Conservation (phyloP, 805 yeast genomes). For the Saccharomycopsis fodiens region DNA sequence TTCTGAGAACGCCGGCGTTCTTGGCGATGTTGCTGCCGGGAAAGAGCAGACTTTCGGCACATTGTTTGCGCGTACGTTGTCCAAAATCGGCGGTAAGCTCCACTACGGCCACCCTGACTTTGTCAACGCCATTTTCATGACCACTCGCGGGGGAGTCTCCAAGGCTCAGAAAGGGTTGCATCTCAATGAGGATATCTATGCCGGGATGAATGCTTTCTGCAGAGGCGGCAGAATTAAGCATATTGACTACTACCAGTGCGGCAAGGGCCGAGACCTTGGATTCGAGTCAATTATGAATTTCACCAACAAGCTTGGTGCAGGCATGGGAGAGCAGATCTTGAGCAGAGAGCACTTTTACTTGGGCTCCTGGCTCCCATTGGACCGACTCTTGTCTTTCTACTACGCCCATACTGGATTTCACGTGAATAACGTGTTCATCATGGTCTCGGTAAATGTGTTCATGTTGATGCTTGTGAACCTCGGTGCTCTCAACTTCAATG, state of each 20-base stretch:
- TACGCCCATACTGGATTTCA: constrained; percentile 88
- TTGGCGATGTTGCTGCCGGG: constrained; percentile 89
- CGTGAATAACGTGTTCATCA: constrained; percentile 71
- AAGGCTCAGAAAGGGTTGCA: constrained; percentile 83
- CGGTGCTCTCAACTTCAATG: constrained; percentile 66
- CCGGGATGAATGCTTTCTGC: constrained; percentile 76
- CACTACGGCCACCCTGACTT: constrained; percentile 91
- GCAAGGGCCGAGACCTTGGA: constrained; percentile 86
- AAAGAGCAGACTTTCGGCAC: constrained; percentile 89
- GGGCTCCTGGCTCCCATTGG: constrained; percentile 75
- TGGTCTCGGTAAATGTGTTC: constrained; percentile 65
- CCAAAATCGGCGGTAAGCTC: constrained; percentile 78
- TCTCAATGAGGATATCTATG: constrained; percentile 81
- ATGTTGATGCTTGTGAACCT: constrained; percentile 63
- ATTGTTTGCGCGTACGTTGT: constrained; percentile 71
- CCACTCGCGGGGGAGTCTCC: constrained; percentile 82
- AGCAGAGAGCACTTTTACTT: constrained; percentile 77
- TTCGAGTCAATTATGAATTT: constrained; percentile 80
- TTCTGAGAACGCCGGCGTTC: constrained; percentile 78
- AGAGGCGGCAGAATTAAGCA: constrained; percentile 88
- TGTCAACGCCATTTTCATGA: constrained; percentile 66
- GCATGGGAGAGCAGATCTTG: constrained; percentile 87
- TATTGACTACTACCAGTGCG: constrained; percentile 84
- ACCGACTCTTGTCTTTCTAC: constrained; percentile 74
- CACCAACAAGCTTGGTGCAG: constrained; percentile 86